Conservation (phyloP, 2,329 filamentous ascomycete species). For the Exophiala sp. region DNA sequence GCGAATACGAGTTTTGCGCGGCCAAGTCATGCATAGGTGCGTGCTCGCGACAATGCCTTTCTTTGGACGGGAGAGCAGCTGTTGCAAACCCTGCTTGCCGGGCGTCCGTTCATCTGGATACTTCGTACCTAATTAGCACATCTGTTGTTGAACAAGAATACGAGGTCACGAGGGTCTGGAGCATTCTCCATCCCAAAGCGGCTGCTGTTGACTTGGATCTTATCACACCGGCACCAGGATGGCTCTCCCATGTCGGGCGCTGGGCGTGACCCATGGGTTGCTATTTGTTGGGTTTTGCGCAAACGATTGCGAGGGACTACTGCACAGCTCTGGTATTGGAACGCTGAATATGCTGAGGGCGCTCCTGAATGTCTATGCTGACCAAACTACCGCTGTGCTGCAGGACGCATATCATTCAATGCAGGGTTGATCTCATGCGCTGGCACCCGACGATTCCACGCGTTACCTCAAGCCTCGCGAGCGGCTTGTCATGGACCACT, state of each 20-base stretch:
- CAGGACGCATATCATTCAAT: constrained; percentile 4
- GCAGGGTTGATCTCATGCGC: constrained; percentile 3
- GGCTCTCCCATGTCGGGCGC: background rate
- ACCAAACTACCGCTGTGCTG: constrained; percentile 1
- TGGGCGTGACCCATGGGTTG: background rate
- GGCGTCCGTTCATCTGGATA: background rate
- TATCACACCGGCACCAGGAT: constrained; percentile 12
- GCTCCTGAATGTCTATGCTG: no score
- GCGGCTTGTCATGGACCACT: constrained; percentile 12
- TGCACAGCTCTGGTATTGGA: no score
- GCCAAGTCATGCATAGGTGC: no score
- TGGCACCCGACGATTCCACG: constrained; percentile 7
- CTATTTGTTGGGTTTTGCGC: background rate
- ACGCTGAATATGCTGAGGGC: no score
- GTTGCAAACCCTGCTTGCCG: no score
- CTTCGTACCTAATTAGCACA: background rate
- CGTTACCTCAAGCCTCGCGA: background rate
- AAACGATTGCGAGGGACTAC: background rate
- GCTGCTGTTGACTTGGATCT: background rate
- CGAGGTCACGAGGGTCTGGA: background rate
- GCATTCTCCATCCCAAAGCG: background rate
- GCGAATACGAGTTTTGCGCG: background rate
- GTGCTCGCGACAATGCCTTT: no score
- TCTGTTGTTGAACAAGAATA: background rate
- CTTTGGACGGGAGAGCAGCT: background rate